Percentiles rank a stretch among this genome's conserved stretches.
phyloP scores from a whole-genome alignment of 208 protist genomes.

The Acanthamoeba culbertsoni region DNA sequence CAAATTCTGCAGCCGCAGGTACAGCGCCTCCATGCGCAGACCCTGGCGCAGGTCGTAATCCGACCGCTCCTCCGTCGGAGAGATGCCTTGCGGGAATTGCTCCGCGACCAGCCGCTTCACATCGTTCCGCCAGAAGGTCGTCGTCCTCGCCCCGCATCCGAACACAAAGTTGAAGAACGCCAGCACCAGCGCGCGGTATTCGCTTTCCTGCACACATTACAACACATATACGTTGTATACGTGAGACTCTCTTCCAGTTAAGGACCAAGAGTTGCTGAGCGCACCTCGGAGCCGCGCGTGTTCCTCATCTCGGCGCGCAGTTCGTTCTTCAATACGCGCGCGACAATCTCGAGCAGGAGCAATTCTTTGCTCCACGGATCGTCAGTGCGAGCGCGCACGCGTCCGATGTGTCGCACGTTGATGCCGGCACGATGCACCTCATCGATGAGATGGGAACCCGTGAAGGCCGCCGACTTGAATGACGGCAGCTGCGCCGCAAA shows the following conservation, averaged over 20 bases:
- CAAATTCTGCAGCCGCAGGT: constrained; percentile 4
- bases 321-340: constrained; percentile 54
- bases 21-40: constrained; percentile 29
- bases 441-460: neutral
- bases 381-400: neutral
- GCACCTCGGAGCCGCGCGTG: neutral
- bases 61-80: neutral
- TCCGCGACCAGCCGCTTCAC: neutral
- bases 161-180: constrained; percentile 39
- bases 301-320: constrained; percentile 28
- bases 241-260: too few species aligned
- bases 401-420: constrained; percentile 52
- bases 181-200: neutral
- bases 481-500: constrained; percentile 14
- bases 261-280: too few species aligned
- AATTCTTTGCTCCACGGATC: neutral
- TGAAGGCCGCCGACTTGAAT: neutral
- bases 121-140: neutral
- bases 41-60: constrained; percentile 29
- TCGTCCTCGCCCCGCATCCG: neutral
- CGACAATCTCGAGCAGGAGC: constrained; percentile 38
- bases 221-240: too few species aligned
- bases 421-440: constrained; percentile 51
- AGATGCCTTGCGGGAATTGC: constrained; percentile 25
- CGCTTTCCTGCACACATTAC: neutral